phyloP scores from a whole-genome alignment of 139 green algal genomes.

The Nannochloris sp. region DNA sequence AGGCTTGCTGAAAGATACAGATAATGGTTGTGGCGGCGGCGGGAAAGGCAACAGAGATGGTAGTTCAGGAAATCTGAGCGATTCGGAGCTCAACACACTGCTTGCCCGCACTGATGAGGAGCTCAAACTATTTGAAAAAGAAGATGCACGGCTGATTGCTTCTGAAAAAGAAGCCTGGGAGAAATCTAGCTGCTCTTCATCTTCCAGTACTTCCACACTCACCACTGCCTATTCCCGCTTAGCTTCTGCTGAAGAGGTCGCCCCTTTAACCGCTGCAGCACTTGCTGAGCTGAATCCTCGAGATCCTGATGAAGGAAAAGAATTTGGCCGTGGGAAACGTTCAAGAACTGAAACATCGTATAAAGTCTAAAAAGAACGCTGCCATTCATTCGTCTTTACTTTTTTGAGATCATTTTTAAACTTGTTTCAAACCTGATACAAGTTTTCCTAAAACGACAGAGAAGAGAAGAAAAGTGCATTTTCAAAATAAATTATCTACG shows the following conservation, averaged over 20 bases:
- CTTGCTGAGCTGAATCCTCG: conserved; percentile 4
- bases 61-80: conserved; percentile 1
- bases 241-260: conserved; percentile 5
- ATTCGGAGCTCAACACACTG: conserved; percentile 34
- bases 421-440: too few species aligned
- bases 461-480: too few species aligned
- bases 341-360: background rate
- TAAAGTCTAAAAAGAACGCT: too few species aligned
- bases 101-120: conserved; percentile 43
- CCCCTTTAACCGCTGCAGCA: conserved; percentile 6
- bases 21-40: background rate
- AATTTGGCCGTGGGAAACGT: conserved; percentile 52
- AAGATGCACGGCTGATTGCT: background rate
- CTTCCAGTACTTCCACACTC: background rate
- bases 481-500: too few species aligned
- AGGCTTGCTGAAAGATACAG: background rate
- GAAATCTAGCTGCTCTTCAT: conserved; percentile 6
- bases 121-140: conserved; percentile 23
- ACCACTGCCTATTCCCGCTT: conserved; percentile 6
- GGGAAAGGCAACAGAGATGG: background rate
- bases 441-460: too few species aligned
- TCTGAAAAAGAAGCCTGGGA: background rate
- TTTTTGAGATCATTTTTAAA: too few species aligned
- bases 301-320: conserved; percentile 32
- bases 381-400: too few species aligned